These are phyloP conservation scores for Trichoderma koningiopsis DNA, from an alignment of 2,329 filamentous ascomycete species.

Conservation along the genomic window DNA sequence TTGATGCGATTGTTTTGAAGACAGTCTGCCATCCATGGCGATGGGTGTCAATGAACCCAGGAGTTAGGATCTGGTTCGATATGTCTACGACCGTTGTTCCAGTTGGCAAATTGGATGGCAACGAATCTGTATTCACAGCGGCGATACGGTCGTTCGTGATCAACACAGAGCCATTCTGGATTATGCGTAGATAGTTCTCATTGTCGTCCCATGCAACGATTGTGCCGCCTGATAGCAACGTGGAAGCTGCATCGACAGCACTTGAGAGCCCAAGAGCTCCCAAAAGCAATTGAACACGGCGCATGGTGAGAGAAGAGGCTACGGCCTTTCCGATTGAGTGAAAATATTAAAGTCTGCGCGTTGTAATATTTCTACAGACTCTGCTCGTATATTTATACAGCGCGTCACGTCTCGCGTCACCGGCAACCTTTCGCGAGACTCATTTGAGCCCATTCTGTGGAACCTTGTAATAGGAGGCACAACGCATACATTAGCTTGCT, in stretches of 20 bases:
- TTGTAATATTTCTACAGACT: background rate
- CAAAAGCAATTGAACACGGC: background rate
- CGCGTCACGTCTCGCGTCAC: background rate
- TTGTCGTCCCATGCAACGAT: constrained; percentile 45
- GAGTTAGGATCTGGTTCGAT: constrained; percentile 53
- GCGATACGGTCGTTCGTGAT: constrained; percentile 44
- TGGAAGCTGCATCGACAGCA: constrained; percentile 9
- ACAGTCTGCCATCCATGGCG: constrained; percentile 59
- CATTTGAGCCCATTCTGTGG: background rate
- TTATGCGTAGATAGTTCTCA: constrained; percentile 39
- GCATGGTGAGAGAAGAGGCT: background rate
- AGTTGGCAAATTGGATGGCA: background rate
- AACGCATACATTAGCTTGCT: background rate
- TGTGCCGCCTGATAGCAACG: constrained; percentile 41
- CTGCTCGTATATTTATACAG: background rate
- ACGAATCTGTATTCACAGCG: constrained; percentile 35
- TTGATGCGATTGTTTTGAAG: constrained; percentile 54
- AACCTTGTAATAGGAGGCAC: background rate
- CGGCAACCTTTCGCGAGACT: background rate
- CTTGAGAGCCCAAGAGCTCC: constrained; percentile 6
- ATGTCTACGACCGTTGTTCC: constrained; percentile 49
- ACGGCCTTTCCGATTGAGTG: background rate
- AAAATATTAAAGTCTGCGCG: no score
- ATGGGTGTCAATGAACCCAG: constrained; percentile 61
- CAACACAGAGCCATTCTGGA: constrained; percentile 46